Base-by-base conservation (phyloP, 2,329 filamentous ascomycete species). In the Cordyceps cateniannulata region DNA sequence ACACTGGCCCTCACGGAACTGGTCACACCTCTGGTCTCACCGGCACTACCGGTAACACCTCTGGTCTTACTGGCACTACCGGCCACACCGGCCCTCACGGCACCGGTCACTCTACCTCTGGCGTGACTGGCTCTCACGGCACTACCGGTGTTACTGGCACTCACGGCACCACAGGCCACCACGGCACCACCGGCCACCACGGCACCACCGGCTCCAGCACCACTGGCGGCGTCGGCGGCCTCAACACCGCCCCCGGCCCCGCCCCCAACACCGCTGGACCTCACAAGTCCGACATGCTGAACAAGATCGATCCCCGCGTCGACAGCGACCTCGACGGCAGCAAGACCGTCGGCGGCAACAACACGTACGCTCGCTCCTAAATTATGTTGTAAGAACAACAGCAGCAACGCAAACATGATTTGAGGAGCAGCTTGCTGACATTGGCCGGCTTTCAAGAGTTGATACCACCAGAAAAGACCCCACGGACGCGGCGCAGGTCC, bases 251-350 rank as follows among this genome's bases (percentile, higher is more conserved):
- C 63, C 65, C 69, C 8, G 72, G 72, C 29, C 69, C 71, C n/a
- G 70, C 72, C 6, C 65, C 70, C 60, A 69, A 69, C 65, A 74
- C 73, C 1, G 70, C 73, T 20, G 73, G 73, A 8, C 72, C 72
- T 48, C 83, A 85, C 74, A 79, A 79, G 71, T 76, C 71, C 38
- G 79, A 84, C 66, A 62, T 79, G 42, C 3, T 78, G 65, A 85
- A 85, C 77, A 84, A 84, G 74, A 42, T 75, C 3, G 82, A 85
- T 60, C 81, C 82, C 3, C 73, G 79, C 27, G 80, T 85, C 51
- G 83, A 85, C 70, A 80, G 77, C 12, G 75, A 85, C 65, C 76
- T 80, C 2, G 81, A 85, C 68, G 78, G 79, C 51, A 79, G 75
- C 69, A 78, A 78, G 73, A 85, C 83, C 0, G 22, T 80, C 6